A percentile compares a stretch with the other conserved stretches of the same genome.
phyloP scores from a whole-genome alignment of 805 yeast genomes.

The Nakazawaea wyomingensis region DNA sequence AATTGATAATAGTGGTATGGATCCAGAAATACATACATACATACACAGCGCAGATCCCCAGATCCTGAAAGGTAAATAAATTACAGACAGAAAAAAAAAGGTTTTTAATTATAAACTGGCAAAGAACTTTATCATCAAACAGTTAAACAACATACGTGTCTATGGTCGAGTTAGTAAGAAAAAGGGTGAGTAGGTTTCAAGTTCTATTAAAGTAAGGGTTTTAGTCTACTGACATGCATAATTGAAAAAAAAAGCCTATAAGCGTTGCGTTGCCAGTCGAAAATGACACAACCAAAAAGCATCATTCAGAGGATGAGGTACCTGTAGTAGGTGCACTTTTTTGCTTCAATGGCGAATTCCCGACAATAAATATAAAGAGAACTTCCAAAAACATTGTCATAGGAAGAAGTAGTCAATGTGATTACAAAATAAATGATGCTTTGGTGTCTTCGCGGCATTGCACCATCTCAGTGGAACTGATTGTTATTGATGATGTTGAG shows the following conservation, averaged over 20 bases:
- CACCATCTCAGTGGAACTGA: conserved; percentile 37
- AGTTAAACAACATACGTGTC: too few species aligned
- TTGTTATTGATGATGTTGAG: conserved; percentile 24
- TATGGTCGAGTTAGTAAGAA: conserved; percentile 12
- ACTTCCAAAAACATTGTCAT: conserved; percentile 3
- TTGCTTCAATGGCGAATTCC: conserved; percentile 3
- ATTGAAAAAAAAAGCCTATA: not conserved
- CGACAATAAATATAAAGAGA: conserved; percentile 1
- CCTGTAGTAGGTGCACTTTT: conserved; percentile 9
- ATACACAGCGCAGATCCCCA: too few species aligned
- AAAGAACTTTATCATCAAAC: too few species aligned
- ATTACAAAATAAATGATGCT: conserved; percentile 34
- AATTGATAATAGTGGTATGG: too few species aligned
- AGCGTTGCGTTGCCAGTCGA: not conserved
- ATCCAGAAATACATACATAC: too few species aligned
- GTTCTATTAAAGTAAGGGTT: too few species aligned
- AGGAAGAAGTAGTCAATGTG: conserved; percentile 60
- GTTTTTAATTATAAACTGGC: too few species aligned
- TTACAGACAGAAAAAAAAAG: not conserved
- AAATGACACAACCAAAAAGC: conserved; percentile 3
- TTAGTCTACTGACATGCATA: not conserved
- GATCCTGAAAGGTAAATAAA: not conserved
- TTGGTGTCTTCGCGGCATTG: conserved; percentile 70
- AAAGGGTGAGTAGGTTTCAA: conserved; percentile 8
- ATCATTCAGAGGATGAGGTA: not conserved